Evolutionary conservation across 306 rosid species (phyloP).

Genomic region (Trichosanthes cucumerina): DNA sequence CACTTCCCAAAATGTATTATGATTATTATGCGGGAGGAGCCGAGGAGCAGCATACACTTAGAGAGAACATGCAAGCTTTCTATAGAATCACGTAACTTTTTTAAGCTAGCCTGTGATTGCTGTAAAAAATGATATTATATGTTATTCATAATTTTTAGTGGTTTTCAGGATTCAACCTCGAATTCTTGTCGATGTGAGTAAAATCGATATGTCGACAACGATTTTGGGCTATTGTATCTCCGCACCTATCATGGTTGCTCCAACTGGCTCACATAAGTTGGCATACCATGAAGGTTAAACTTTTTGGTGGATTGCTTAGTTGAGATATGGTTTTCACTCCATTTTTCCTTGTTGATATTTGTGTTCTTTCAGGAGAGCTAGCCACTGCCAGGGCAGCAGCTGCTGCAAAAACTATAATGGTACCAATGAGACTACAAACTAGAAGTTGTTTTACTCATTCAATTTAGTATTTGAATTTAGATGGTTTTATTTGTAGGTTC

Average conservation of each 20-base stretch:
- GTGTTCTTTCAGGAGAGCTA: constrained; percentile 38
- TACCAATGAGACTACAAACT: constrained; percentile 3
- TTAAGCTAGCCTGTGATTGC: background rate
- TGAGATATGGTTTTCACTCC: background rate
- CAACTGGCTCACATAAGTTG: constrained; percentile 37
- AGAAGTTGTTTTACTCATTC: background rate
- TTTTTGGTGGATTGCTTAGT: background rate
- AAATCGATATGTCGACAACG: constrained; percentile 42
- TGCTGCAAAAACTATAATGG: constrained; percentile 56
- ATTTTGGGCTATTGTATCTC: constrained; percentile 40
- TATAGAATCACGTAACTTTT: constrained; percentile 33
- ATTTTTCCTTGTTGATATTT: background rate
- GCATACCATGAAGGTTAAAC: constrained; percentile 52
- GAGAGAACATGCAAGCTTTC: constrained; percentile 49
- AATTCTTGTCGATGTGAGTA: constrained; percentile 59
- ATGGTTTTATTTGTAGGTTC: constrained; percentile 16
- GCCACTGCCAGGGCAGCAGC: constrained; percentile 76
- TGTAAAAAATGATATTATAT: background rate
- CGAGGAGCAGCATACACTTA: constrained; percentile 43
- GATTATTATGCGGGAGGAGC: constrained; percentile 59
- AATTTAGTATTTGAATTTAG: background rate
- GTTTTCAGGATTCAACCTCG: constrained; percentile 49
- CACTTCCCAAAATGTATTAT: constrained; percentile 47
- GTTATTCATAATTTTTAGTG: background rate
- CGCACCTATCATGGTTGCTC: constrained; percentile 51